Conservation (phyloP, 352 stramenopile species). For the Elongisporangium anandrum region DNA sequence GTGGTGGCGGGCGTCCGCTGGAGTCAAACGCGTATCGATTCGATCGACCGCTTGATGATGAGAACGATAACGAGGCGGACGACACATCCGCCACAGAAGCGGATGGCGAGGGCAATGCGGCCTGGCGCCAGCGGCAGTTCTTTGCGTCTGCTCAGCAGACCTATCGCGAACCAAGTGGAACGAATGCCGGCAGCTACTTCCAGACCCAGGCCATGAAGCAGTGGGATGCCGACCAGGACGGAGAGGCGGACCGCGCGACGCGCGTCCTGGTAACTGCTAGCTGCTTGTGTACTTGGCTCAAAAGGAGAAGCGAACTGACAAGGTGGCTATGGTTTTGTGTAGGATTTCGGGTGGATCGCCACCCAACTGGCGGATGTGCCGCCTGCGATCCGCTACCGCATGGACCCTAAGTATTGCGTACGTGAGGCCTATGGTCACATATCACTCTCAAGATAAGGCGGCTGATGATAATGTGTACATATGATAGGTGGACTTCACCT, state of each 20-base stretch:
- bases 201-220: conserved; percentile 58
- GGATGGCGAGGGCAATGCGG: conserved; percentile 2
- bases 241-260: conserved; percentile 14
- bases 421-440: conserved; percentile 15
- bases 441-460: conserved; percentile 1
- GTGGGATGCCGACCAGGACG: conserved; percentile 54
- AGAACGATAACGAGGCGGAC: conserved; percentile 17
- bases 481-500: conserved; percentile 33
- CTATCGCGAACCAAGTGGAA: conserved; percentile 30
- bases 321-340: conserved; percentile 1
- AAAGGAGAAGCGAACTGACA: background rate
- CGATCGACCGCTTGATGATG: conserved; percentile 21
- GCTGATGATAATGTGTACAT: conserved; percentile 6
- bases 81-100: background rate
- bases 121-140: conserved; percentile 37
- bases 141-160: conserved; percentile 49
- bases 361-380: conserved; percentile 42
- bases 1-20: conserved; percentile 24
- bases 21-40: conserved; percentile 75
- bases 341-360: conserved; percentile 74
- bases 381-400: conserved; percentile 50
- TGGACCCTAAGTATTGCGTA: conserved; percentile 77
- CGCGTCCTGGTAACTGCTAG: conserved; percentile 37
- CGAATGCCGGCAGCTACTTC: conserved; percentile 42
- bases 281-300: conserved; percentile 1